Evolutionary conservation across 1,139 yeast species (phyloP), one percentile per base, ranked within the genome.

Genomic region (Candida frijolesensis): DNA sequence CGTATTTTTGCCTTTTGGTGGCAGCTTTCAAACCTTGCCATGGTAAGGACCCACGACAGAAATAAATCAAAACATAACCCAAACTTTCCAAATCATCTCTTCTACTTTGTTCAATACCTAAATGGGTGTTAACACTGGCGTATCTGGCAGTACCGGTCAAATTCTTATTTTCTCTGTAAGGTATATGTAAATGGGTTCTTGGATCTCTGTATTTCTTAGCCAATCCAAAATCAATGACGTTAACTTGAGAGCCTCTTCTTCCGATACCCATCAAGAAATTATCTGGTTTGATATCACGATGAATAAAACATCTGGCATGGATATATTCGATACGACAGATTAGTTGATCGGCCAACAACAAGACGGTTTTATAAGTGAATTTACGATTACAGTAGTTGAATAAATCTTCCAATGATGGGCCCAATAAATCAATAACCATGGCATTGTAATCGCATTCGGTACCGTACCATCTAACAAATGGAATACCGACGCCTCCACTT

Each of bases 1-100:
- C 97, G 71, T 94, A 94, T 72, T 94, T 94, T 70, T 94, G 98
- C 71, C 96, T 87, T 76, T 94, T 94, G 15, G 98, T 91, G 44
- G 94, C 96, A 33, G 99, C 99, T 69, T 91, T 91, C 62, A 94
- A 82, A 12, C 99, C 99, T 74, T 94, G 99, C 99, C 99, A 94
- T 49, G 99, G 99, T 64, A 94, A 78, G 19, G 95, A 89, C 39
- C 99, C 99, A 56, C 97, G 84, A 68, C 96, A 85, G 68, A 94
- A 94, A 72, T 94, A 94, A 62, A 94, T 90, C 64, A 94, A 83
- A 42, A 94, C 98, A 68, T 94, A 94, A 40, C 98, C 98, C 68
- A 94, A 80, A 58, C 96, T 86, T 72, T 94, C 99, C 72, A 94
- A 82, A 70, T 94, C 99, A 70, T 94, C 99, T 67, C 99, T 83